Percentiles rank a stretch among this genome's conserved stretches.
Evolutionary conservation across 2,329 filamentous ascomycete species (phyloP).

Genomic region (Trichoderma polysporum): DNA sequence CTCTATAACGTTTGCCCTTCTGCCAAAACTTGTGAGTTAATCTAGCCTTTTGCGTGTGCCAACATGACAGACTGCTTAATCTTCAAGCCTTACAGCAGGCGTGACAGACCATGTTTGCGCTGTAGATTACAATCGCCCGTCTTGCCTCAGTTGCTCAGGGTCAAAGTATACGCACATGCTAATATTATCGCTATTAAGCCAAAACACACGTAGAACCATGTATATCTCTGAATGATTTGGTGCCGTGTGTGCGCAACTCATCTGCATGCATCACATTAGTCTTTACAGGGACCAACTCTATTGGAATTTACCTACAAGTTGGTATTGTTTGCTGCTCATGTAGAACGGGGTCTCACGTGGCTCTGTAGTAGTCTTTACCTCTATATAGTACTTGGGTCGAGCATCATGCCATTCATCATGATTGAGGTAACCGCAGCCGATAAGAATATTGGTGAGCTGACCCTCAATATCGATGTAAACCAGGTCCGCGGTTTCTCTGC

Average conservation of each 20-base stretch:
- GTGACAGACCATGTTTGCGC: neutral
- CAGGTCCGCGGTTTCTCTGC: constrained; percentile 46
- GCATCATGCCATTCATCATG: constrained; percentile 22
- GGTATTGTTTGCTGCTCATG: constrained; percentile 45
- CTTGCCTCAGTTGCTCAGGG: neutral
- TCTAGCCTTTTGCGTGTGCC: neutral
- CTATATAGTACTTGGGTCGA: constrained; percentile 44
- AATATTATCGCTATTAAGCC: neutral
- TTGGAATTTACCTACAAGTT: constrained; percentile 16
- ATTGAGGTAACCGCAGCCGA: constrained; percentile 21
- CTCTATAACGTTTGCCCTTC: neutral
- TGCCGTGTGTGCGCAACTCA: neutral
- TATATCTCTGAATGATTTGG: neutral
- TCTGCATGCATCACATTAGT: neutral
- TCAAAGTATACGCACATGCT: neutral
- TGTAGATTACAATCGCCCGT: neutral
- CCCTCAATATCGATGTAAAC: constrained; percentile 36
- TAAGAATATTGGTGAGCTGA: constrained; percentile 19
- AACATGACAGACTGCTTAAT: neutral
- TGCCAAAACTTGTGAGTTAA: neutral
- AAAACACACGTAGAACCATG: neutral
- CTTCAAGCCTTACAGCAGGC: neutral
- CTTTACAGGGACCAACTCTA: constrained; percentile 31
- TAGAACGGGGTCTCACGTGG: constrained; percentile 41
- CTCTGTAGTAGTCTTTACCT: constrained; percentile 48